These are phyloP conservation scores for Stachybotrys chlorohalonatus DNA, from an alignment of 2,329 filamentous ascomycete genomes.

Conservation along the genomic window DNA sequence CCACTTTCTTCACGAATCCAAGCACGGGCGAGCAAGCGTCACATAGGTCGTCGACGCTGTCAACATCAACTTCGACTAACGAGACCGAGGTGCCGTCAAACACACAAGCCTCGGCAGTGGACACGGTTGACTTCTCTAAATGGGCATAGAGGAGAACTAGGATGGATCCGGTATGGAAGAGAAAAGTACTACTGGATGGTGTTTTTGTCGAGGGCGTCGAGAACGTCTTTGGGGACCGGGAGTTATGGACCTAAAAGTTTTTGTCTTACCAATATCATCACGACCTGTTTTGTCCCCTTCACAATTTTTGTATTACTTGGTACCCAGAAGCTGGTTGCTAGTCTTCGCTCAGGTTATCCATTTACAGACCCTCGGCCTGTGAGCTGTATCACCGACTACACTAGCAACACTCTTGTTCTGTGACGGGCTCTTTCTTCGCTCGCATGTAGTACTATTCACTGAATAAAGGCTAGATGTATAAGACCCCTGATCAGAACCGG, in stretches of 20 bases:
- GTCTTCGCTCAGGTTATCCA: too few relatives aligned
- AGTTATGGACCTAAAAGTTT: conserved; percentile 10
- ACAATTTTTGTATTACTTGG: background rate
- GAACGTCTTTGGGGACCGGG: background rate
- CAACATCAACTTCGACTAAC: conserved; percentile 42
- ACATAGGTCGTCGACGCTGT: conserved; percentile 49
- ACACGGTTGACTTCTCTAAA: conserved; percentile 30
- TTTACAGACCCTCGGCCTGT: too few relatives aligned
- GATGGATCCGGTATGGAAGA: background rate
- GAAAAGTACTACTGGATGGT: conserved; percentile 2
- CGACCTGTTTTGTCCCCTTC: background rate
- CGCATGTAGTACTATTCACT: too few relatives aligned
- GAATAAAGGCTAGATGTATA: too few relatives aligned
- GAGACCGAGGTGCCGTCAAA: conserved; percentile 39
- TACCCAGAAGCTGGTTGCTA: background rate
- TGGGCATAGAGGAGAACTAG: conserved; percentile 19
- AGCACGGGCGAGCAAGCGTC: conserved; percentile 46
- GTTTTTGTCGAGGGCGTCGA: background rate
- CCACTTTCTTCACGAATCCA: conserved; percentile 52
- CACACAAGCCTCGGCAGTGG: conserved; percentile 20
- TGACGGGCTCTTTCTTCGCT: too few relatives aligned
- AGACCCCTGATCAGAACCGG: background rate
- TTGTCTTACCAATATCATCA: conserved; percentile 5
- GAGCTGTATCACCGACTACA: too few relatives aligned
- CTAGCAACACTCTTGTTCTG: too few relatives aligned